Base-by-base conservation (phyloP, 148 eudicot genomes). In the Selenicereus undatus region DNA sequence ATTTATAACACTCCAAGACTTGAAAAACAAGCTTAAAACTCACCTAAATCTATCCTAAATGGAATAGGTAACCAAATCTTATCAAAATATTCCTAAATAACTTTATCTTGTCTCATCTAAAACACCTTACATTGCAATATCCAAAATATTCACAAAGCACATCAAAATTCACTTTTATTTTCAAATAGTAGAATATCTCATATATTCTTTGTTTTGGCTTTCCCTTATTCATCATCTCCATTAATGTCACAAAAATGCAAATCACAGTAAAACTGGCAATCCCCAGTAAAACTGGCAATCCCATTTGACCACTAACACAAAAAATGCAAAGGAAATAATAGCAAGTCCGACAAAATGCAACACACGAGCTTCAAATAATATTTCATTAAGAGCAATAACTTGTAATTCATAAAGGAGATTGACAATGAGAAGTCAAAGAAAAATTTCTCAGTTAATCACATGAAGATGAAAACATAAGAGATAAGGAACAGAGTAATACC, bases 401-500 rank as follows among this genome's bases (percentile, higher is more conserved):
- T n/a, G 26, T 5, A 32, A 32, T 32, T 60, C 0, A 3, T 7
- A 26, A 27, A n/a, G 71, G 11, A 66, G 35, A 26, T 26, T 26
- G 14, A 66, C 11, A 13, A 66, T 27, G 16, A 66, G 71, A 66
- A 66, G 71, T 11, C 58, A 20, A 64, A 62, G 11, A 27, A 66
- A 11, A 10, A 27, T n/a, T 66, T 66, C 11, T 26, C 71, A n/a
- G 14, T 27, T 11, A 66, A 13, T 9, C 71, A 66, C 30, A 65
- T 26, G 18, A 27, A 56, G 17, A 7, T 8, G 16, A 24, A 27
- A 30, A 11, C 2, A 64, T 1, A 66, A 27, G 71, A 27, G 21
- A 27, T 39, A 39, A 39, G 43, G 43, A 39, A 39, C 43, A 39
- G 9, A 14, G 21, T 11, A 72, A 78, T 85, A 95, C 99, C 99